A percentile compares a stretch with the other conserved stretches of the same genome.
Conservation (phyloP, 208 protist genomes). For the Trypanosoma platydactyli region DNA sequence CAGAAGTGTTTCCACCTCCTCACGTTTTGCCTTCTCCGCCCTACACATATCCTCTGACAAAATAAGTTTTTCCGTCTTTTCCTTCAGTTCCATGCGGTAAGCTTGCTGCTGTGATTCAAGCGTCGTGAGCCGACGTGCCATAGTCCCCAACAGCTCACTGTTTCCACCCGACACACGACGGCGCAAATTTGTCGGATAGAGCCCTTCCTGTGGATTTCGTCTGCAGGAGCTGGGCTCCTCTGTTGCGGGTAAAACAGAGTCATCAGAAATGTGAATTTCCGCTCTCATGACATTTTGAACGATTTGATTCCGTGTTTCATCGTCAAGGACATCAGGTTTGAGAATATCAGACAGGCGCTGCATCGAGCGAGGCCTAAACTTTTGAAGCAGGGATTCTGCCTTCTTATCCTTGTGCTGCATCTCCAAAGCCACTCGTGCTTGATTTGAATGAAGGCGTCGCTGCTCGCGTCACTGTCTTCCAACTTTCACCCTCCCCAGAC, state of each 20-base stretch:
- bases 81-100: conserved; percentile 72
- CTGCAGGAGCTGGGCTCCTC: not conserved
- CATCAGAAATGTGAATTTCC: not conserved
- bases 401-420: conserved; percentile 15
- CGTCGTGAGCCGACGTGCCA: conserved; percentile 69
- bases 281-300: conserved; percentile 54
- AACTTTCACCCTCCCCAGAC: not conserved
- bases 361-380: conserved; percentile 39
- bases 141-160: conserved; percentile 59
- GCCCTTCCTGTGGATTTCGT: conserved; percentile 22
- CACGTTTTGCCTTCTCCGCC: conserved; percentile 48
- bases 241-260: not conserved
- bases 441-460: not conserved
- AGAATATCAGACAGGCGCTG: conserved; percentile 49
- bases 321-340: conserved; percentile 77
- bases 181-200: conserved; percentile 55
- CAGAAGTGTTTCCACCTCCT: conserved; percentile 65
- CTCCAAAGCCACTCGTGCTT: not conserved
- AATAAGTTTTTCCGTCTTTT: conserved; percentile 63
- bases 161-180: conserved; percentile 39
- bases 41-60: conserved; percentile 55
- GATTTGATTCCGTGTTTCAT: conserved; percentile 71
- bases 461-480: not conserved
- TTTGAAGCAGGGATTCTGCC: conserved; percentile 29
- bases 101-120: conserved; percentile 68